Percentiles rank a stretch among this genome's conserved stretches.
Evolutionary conservation across 176 grass and related monocot genomes (phyloP).

Genomic region (Carex pumila): DNA sequence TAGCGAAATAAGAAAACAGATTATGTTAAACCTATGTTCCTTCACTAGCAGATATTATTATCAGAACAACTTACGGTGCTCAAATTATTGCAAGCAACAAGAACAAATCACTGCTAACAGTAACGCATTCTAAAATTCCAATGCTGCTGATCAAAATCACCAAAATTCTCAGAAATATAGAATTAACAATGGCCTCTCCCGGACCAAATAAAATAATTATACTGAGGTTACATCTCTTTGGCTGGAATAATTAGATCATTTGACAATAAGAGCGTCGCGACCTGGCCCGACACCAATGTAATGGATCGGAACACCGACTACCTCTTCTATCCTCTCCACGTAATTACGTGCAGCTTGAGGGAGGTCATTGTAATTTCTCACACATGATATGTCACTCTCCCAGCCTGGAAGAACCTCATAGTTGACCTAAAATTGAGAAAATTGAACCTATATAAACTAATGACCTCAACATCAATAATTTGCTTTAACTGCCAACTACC

Average conservation of each 20-base stretch:
- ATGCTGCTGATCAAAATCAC: background rate
- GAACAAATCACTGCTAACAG: background rate
- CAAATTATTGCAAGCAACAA: background rate
- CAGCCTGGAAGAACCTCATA: conserved; percentile 83
- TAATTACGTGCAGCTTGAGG: conserved; percentile 61
- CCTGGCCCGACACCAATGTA: conserved; percentile 88
- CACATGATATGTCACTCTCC: conserved; percentile 66
- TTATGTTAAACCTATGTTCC: background rate
- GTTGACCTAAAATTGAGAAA: conserved; percentile 56
- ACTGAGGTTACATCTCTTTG: background rate
- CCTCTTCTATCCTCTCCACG: conserved; percentile 81
- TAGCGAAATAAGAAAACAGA: background rate
- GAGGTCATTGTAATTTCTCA: conserved; percentile 58
- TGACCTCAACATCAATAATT: background rate
- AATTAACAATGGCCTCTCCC: background rate
- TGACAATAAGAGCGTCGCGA: conserved; percentile 90
- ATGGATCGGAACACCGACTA: conserved; percentile 75
- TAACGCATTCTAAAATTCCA: background rate
- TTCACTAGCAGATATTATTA: background rate
- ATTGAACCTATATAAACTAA: background rate
- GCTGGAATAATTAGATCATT: conserved; percentile 21
- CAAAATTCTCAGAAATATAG: background rate
- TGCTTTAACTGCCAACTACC: too few species aligned
- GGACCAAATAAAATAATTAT: background rate
- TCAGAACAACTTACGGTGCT: background rate